Evolutionary conservation across 768 basidiomycete species (phyloP).

Genomic region (Leccinum truebloodii): DNA sequence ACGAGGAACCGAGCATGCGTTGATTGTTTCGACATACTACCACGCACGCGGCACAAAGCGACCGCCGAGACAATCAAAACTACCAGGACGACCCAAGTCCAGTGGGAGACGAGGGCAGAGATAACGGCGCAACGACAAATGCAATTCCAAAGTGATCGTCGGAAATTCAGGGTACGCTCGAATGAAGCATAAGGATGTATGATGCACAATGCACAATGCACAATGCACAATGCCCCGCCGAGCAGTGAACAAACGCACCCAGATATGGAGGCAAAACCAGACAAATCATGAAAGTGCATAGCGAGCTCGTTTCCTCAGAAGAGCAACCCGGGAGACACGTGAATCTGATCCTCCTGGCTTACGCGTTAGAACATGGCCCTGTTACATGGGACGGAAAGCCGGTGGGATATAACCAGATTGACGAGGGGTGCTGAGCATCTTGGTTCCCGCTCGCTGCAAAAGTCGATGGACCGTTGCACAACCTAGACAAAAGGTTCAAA

Average conservation of each 20-base stretch:
- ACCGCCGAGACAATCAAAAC: neutral
- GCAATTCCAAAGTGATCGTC: neutral
- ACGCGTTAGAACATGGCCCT: too few relatives aligned
- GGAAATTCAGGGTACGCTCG: neutral
- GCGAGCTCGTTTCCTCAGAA: neutral
- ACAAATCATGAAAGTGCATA: neutral
- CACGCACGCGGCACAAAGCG: neutral
- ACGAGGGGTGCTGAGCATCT: too few relatives aligned
- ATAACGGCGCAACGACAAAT: neutral
- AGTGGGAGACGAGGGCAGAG: neutral
- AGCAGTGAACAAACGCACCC: neutral
- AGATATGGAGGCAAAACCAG: neutral
- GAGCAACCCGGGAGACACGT: too few relatives aligned
- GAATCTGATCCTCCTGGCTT: too few relatives aligned
- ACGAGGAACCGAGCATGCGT: neutral
- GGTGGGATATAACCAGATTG: too few relatives aligned
- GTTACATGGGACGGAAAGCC: too few relatives aligned
- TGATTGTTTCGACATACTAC: neutral
- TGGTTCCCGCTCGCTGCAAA: too few relatives aligned
- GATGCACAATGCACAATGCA: too few relatives aligned
- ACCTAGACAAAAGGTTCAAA: too few relatives aligned
- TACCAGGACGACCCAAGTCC: neutral
- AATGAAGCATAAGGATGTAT: neutral
- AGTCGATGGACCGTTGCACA: neutral
- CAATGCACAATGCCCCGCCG: too few relatives aligned